Evolutionary conservation across 306 rosid species (phyloP).

Genomic region (Oemleria cerasiformis): DNA sequence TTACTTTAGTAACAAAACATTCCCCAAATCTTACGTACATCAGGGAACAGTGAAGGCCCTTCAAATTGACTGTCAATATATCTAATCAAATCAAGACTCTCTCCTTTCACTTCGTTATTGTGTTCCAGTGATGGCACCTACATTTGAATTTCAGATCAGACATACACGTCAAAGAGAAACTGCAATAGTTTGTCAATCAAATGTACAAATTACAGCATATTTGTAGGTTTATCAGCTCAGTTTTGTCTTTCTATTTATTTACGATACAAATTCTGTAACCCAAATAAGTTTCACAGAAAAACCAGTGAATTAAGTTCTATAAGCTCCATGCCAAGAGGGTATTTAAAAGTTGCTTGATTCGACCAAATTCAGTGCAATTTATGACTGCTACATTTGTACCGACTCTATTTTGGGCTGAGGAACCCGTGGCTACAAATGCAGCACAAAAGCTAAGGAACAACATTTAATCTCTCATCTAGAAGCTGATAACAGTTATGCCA

Average conservation of each 20-base stretch:
- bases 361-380: too few relatives aligned
- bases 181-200: neutral
- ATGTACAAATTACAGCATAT: neutral
- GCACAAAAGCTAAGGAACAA: neutral
- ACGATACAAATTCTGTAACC: neutral
- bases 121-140: slow-evolving; percentile 54
- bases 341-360: neutral
- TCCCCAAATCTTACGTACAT: slow-evolving; percentile 51
- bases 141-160: slow-evolving; percentile 7
- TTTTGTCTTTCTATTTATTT: neutral
- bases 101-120: slow-evolving; percentile 57
- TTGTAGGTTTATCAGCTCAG: neutral
- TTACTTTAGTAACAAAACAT: neutral
- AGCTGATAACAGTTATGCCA: neutral
- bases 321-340: neutral
- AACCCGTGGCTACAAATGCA: neutral
- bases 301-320: neutral
- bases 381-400: neutral
- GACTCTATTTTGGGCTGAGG: neutral
- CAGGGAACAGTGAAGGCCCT: slow-evolving; percentile 67
- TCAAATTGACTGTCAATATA: slow-evolving; percentile 54
- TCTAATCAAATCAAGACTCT: slow-evolving; percentile 68
- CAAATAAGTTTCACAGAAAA: neutral
- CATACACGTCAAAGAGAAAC: neutral
- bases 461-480: neutral